A percentile compares a stretch with the other conserved stretches of the same genome.
Evolutionary conservation across 176 grass and related monocot species (phyloP).

Genomic region (Bonia amplexicaulis): DNA sequence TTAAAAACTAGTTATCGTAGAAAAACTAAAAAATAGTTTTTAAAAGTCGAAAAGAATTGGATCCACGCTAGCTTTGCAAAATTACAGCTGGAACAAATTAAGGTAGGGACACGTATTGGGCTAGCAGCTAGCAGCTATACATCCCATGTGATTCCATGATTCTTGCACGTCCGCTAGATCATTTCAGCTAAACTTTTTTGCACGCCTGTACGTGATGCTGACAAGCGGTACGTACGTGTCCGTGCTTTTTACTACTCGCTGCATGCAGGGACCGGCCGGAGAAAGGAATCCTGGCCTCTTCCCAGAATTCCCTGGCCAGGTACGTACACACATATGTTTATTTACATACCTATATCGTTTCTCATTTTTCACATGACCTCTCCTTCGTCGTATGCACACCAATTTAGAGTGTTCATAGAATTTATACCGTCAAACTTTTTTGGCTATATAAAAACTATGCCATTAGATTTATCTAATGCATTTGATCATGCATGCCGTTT

Average conservation of each 20-base stretch:
- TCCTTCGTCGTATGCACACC: background rate
- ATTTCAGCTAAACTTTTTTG: slow-evolving; percentile 30
- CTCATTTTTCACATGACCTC: background rate
- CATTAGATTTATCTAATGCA: background rate
- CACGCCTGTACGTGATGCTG: slow-evolving; percentile 39
- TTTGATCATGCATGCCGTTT: background rate
- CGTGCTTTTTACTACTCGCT: background rate
- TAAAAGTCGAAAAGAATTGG: too few relatives aligned
- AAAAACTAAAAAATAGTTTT: too few relatives aligned
- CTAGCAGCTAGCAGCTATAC: background rate
- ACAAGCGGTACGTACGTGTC: background rate
- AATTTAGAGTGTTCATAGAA: too few relatives aligned
- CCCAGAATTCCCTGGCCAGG: slow-evolving; percentile 49
- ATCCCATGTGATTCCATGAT: slow-evolving; percentile 9
- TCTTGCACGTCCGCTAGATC: background rate
- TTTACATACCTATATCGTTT: background rate
- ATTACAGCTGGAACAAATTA: background rate
- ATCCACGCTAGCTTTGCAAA: background rate
- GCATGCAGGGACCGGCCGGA: slow-evolving; percentile 29
- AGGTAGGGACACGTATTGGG: background rate
- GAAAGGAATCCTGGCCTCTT: slow-evolving; percentile 38
- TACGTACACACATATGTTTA: background rate
- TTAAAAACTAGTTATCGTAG: too few relatives aligned
- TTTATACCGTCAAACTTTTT: too few relatives aligned
- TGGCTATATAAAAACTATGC: too few relatives aligned